A percentile compares a stretch with the other conserved stretches of the same genome.
Evolutionary conservation across 352 stramenopile genomes (phyloP).

Genomic region (Phytophthora megakarya): DNA sequence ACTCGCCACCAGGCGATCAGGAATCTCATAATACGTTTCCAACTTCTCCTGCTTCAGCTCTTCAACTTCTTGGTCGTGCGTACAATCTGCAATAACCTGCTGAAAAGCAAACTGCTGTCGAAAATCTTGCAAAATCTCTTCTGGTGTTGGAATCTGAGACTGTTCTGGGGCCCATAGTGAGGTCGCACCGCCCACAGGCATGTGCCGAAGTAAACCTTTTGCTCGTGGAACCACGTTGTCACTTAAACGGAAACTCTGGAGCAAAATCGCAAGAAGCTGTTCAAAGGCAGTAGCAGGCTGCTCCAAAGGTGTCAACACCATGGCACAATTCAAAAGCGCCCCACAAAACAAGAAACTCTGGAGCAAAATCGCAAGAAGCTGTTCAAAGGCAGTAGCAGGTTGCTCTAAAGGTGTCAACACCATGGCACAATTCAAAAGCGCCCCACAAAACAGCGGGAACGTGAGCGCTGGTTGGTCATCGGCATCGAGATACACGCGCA

Average conservation of each 20-base stretch:
- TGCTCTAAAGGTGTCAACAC: slow-evolving; percentile 27
- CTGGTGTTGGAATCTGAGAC: not conserved
- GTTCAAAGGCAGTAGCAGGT: slow-evolving; percentile 18
- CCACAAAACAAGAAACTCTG: too few species aligned
- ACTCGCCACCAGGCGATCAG: slow-evolving; percentile 29
- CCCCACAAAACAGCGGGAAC: slow-evolving; percentile 60
- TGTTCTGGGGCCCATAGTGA: slow-evolving; percentile 20
- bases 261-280: slow-evolving; percentile 17
- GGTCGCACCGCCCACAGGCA: slow-evolving; percentile 8
- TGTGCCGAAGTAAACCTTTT: slow-evolving; percentile 19
- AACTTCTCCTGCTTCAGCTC: slow-evolving; percentile 30
- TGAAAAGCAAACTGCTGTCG: slow-evolving; percentile 35
- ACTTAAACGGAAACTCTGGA: slow-evolving; percentile 6
- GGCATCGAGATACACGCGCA: slow-evolving; percentile 60
- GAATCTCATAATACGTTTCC: slow-evolving; percentile 32
- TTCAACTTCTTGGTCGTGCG: slow-evolving; percentile 31
- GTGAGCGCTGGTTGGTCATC: slow-evolving; percentile 54
- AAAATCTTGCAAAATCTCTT: slow-evolving; percentile 27
- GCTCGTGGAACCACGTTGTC: not conserved
- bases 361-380: slow-evolving; percentile 20
- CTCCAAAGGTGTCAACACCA: slow-evolving; percentile 33
- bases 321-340: slow-evolving; percentile 60
- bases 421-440: slow-evolving; percentile 57
- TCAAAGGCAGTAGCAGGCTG: slow-evolving; percentile 19
- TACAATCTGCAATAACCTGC: slow-evolving; percentile 44